Evolutionary conservation across 495 filamentous ascomycete genomes (phyloP).

Genomic region (Neurospora sp.): DNA sequence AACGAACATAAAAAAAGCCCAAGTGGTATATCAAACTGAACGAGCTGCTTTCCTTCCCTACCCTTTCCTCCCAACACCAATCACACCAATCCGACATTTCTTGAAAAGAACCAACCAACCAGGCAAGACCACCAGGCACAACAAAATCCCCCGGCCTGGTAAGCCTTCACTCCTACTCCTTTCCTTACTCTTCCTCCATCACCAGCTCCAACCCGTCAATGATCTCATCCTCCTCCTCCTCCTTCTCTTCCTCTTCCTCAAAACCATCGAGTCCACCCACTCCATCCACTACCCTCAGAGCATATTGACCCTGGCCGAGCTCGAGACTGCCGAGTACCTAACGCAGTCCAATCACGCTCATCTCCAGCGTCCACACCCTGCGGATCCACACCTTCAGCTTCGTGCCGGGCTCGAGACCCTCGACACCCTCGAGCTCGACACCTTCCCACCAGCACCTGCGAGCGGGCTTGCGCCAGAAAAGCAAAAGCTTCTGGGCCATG

Average conservation of each 20-base stretch:
- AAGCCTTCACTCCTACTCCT: neutral
- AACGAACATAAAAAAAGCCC: neutral
- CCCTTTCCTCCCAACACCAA: neutral
- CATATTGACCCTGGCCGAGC: neutral
- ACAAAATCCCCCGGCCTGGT: neutral
- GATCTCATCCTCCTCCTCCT: neutral
- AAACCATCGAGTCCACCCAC: neutral
- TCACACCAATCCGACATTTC: neutral
- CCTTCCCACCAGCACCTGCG: slow-evolving; percentile 99
- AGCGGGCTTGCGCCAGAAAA: slow-evolving; percentile 98
- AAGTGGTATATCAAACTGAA: neutral
- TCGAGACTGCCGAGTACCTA: slow-evolving; percentile 19
- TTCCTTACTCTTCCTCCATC: neutral
- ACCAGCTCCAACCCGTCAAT: neutral
- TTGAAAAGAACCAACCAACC: neutral
- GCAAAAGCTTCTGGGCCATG: slow-evolving; percentile 96
- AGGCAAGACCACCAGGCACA: neutral
- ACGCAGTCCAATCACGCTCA: slow-evolving; percentile 90
- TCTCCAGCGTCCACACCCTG: slow-evolving; percentile 97
- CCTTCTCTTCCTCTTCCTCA: neutral
- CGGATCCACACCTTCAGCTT: slow-evolving; percentile 96
- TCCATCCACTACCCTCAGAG: neutral
- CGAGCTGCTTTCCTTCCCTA: neutral
- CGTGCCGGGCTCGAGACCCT: slow-evolving; percentile 66
- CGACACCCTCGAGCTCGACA: slow-evolving; percentile 81